Evolutionary conservation across 441 rosid genomes (phyloP).

Genomic region (Theobroma grandiflorum): DNA sequence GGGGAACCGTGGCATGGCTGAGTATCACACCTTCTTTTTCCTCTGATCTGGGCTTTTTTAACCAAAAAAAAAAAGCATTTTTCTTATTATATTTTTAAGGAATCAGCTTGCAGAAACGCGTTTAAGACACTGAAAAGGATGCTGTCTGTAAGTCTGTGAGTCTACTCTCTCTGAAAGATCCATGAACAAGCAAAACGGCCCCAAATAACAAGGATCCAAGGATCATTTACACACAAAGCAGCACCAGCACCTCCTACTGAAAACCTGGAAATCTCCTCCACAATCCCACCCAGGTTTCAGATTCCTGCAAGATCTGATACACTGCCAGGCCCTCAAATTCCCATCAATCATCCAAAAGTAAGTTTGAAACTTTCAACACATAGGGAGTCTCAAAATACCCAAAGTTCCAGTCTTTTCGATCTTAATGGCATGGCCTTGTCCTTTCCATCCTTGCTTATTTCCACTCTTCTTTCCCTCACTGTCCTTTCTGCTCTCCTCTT

Average conservation of each 20-base stretch:
- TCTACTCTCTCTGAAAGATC: neutral
- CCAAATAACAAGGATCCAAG: neutral
- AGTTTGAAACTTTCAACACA: neutral
- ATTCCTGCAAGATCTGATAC: slow-evolving; percentile 4
- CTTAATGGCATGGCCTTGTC: slow-evolving; percentile 69
- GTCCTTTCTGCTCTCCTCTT: slow-evolving; percentile 53
- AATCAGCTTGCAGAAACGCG: slow-evolving; percentile 17
- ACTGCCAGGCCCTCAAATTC: neutral
- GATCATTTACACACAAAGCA: slow-evolving; percentile 1
- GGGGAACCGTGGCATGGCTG: neutral
- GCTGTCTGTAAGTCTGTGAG: neutral
- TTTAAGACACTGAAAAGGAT: slow-evolving; percentile 1
- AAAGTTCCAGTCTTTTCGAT: neutral
- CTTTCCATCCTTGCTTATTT: slow-evolving; percentile 31
- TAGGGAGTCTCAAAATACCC: neutral
- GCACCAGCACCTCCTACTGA: neutral
- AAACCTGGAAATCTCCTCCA: neutral
- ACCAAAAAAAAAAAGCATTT: neutral
- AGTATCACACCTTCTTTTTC: neutral
- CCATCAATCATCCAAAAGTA: neutral
- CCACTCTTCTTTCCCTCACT: slow-evolving; percentile 45
- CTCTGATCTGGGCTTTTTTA: neutral
- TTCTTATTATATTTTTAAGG: neutral
- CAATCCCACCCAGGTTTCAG: neutral
- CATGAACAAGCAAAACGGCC: neutral